Base-by-base conservation (phyloP, 805 yeast species). In the Diddensiella transvaalensis region DNA sequence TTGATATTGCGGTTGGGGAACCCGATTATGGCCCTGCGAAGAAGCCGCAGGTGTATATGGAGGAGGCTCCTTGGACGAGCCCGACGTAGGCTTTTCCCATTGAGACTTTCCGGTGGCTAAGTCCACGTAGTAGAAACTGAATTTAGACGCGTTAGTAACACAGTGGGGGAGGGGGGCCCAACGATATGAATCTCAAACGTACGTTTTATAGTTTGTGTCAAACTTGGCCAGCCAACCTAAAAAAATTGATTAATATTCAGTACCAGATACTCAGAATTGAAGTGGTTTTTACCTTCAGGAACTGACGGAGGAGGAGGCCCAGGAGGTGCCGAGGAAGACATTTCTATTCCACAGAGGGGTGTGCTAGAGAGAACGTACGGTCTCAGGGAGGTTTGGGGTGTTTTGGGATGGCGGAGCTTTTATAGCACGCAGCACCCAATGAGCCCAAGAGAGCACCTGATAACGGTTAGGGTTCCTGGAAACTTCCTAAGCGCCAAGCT, bases 81-180 rank as follows among this genome's bases (percentile, higher is more conserved):
- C 61, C 1, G 48, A 18, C 13, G 32, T 26, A 13, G 96, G 97
- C 11, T 82, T 79, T 46, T 87, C 96, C 98, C 98, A 91, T 65
- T 89, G 96, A 0, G 96, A 87, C 56, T 79, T 71, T 51, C 85
- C 83, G 11, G 87, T 78, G 13, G 73, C 60, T 54, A 85, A 68
- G 58, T 88, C 73, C n/a, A 91, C 96, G 60, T 82, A 91, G 65
- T 82, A 91, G 82, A 83, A 87, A 1, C 85, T 79, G 43, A 75
- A 73, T 62, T 85, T 85, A 49, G n/a, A n/a, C n/a, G n/a, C n/a
- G n/a, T n/a, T n/a, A n/a, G n/a, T n/a, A n/a, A n/a, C n/a, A n/a
- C n/a, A n/a, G n/a, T n/a, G n/a, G n/a, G n/a, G n/a, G n/a, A n/a
- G n/a, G n/a, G n/a, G n/a, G n/a, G n/a, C n/a, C n/a, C n/a, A n/a